phyloP scores from a whole-genome alignment of 2,329 filamentous ascomycete genomes.

The Trichoderma koningii region DNA sequence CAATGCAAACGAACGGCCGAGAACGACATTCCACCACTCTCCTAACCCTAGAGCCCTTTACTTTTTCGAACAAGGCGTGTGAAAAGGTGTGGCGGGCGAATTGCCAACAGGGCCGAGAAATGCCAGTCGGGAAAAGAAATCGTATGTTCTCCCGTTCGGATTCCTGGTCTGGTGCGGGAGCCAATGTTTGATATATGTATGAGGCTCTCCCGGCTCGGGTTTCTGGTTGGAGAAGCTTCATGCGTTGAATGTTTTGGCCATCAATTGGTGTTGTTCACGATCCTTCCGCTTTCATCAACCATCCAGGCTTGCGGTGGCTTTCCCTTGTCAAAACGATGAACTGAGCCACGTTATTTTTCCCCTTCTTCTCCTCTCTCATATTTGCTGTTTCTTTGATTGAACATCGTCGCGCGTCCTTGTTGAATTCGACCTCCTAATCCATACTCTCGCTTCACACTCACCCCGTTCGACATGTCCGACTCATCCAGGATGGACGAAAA shows the following conservation, averaged over 20 bases:
- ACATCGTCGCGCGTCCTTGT: conserved; percentile 1
- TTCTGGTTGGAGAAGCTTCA: not conserved
- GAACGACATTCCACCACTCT: not conserved
- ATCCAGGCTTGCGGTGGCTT: not conserved
- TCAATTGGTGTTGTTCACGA: not conserved
- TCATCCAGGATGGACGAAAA: conserved; percentile 14
- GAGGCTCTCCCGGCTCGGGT: not conserved
- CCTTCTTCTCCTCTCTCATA: not conserved
- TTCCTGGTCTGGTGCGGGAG: conserved; percentile 13
- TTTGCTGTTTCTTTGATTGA: too few species aligned
- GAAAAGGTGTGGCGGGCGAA: not conserved
- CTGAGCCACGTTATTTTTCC: not conserved
- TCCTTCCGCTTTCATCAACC: not conserved
- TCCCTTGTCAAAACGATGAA: conserved; percentile 5
- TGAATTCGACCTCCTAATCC: not conserved
- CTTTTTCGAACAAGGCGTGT: not conserved
- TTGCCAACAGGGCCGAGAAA: not conserved
- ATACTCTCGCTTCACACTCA: not conserved
- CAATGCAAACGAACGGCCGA: conserved; percentile 17
- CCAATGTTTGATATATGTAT: conserved; percentile 24
- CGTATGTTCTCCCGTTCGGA: conserved; percentile 10
- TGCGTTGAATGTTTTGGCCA: conserved; percentile 21
- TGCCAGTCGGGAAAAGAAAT: not conserved
- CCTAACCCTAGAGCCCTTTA: not conserved
- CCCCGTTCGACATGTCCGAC: not conserved